Conservation (phyloP, 2,329 filamentous ascomycete species). For the Hypoxylon sp. region DNA sequence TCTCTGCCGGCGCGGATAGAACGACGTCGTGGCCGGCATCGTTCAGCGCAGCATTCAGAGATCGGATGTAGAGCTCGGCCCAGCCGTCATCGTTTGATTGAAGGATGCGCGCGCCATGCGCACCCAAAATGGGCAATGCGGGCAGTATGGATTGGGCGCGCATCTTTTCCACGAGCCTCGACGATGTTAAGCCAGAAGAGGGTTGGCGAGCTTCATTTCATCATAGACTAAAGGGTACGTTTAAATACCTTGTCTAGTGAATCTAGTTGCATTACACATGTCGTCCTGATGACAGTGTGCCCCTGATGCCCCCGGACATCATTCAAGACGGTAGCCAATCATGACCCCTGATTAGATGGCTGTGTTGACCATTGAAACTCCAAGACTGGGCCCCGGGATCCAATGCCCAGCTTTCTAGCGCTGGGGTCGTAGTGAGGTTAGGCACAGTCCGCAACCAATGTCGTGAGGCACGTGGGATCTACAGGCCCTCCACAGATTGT, state of each 20-base stretch:
- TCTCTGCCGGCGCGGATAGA: slow-evolving; percentile 74
- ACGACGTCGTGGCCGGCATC: slow-evolving; percentile 70
- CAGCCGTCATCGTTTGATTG: slow-evolving; percentile 80
- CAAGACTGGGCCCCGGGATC: slow-evolving; percentile 7
- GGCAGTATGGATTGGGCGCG: slow-evolving; percentile 34
- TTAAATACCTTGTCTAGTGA: slow-evolving; percentile 24
- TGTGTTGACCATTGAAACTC: slow-evolving; percentile 28
- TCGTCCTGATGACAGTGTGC: slow-evolving; percentile 10
- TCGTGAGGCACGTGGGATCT: slow-evolving; percentile 34
- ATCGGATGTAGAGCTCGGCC: slow-evolving; percentile 76
- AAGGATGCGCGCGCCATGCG: slow-evolving; percentile 64
- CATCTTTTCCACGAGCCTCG: slow-evolving; percentile 34
- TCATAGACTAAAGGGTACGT: slow-evolving; percentile 1
- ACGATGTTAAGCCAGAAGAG: slow-evolving; percentile 9
- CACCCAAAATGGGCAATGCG: slow-evolving; percentile 34
- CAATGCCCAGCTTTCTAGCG: slow-evolving; percentile 29
- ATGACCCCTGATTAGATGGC: slow-evolving; percentile 18
- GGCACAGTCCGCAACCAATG: slow-evolving; percentile 34
- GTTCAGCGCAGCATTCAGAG: slow-evolving; percentile 68
- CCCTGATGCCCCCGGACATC: slow-evolving; percentile 23
- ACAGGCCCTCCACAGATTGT: slow-evolving; percentile 20
- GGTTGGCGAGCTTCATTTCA: slow-evolving; percentile 11
- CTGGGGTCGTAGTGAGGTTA: slow-evolving; percentile 16
- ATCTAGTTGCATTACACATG: slow-evolving; percentile 22
- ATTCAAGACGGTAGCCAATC: slow-evolving; percentile 24